Percentiles rank a stretch among this genome's conserved stretches.
phyloP scores from a whole-genome alignment of 2,329 filamentous ascomycete genomes.

The Sporothrix protearum region DNA sequence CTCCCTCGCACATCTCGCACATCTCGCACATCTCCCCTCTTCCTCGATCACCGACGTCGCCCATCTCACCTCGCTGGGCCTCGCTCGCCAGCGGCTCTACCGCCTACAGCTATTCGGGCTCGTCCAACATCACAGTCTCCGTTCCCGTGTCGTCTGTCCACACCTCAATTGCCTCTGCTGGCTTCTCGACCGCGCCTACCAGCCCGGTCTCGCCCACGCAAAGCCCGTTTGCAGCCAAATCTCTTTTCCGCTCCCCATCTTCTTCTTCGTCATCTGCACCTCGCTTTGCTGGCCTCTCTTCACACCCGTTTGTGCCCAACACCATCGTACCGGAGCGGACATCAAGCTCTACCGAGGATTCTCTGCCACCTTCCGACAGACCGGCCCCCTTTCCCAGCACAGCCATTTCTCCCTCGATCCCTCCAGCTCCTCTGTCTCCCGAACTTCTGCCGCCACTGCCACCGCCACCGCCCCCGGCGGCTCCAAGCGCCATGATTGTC shows the following conservation, averaged over 20 bases:
- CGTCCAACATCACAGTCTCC: conserved; percentile 22
- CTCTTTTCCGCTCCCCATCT: conserved; percentile 26
- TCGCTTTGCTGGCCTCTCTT: conserved; percentile 35
- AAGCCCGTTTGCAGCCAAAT: conserved; percentile 19
- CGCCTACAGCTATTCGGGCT: conserved; percentile 31
- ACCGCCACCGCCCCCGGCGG: conserved; percentile 22
- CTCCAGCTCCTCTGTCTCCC: not conserved
- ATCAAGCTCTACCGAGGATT: conserved; percentile 22
- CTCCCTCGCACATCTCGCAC: conserved; percentile 1
- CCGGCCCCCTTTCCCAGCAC: conserved; percentile 25
- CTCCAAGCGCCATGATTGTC: conserved; percentile 38
- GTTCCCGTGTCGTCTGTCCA: conserved; percentile 15
- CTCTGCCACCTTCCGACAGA: conserved; percentile 19
- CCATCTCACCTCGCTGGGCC: conserved; percentile 47
- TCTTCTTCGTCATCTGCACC: conserved; percentile 31
- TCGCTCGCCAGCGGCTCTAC: conserved; percentile 36
- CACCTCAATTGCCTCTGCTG: conserved; percentile 23
- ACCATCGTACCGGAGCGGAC: conserved; percentile 17
- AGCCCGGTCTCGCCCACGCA: conserved; percentile 22
- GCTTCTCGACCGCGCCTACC: conserved; percentile 26
- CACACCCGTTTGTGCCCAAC: conserved; percentile 31
- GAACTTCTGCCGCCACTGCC: conserved; percentile 9
- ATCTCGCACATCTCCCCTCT: conserved; percentile 3
- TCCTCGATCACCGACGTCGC: conserved; percentile 37
- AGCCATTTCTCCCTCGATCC: not conserved